Base-by-base conservation (phyloP, 345 rosid genomes). In the Cardamine occulta region DNA sequence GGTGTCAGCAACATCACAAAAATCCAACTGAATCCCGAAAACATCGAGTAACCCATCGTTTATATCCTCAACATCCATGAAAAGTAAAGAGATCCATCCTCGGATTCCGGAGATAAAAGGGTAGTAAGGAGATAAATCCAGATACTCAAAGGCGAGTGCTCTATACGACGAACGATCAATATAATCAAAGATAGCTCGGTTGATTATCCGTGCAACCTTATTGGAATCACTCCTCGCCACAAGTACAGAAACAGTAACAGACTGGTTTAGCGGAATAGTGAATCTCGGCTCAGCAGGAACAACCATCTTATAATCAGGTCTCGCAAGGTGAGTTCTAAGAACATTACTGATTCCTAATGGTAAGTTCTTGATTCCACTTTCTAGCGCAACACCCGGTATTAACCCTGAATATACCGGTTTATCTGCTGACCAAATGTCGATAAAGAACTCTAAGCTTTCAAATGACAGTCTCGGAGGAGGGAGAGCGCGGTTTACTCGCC, bases 1-100 rank as follows among this genome's bases (percentile, higher is more conserved):
- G 31, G 94, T 82, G 77, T 81, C 86, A 35, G 99, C 96, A 77
- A 85, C 86, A 80, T 89, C 91, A 42, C 87, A 84, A 60, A 93
- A 95, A 82, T 93, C 99, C 83, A 95, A 75, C 68, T 93, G 94
- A 14, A 95, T 87, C 51, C 97, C 99, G 10, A 86, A 89, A 65
- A 89, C 98, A 48, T 88, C 88, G 19, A 88, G 79, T 1, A 67
- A 39, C 7, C 89, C 85, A 19, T 91, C 89, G 23, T 81, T 85
- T 7, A 87, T 87, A 47, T 80, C 84, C 54, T 84, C 88, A 31
- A 86, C 84, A 35, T 93, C 93, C 82, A 74, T 73, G 84, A 95
- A 93, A 35, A 85, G 86, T 89, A 93, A 58, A 9, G 99, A 93
- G 72, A 93, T 70, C 98, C 99, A 93, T 2, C 89, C 99, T 58